phyloP scores from a whole-genome alignment of 164 flowering plant species.

The Magnolia sinica region DNA sequence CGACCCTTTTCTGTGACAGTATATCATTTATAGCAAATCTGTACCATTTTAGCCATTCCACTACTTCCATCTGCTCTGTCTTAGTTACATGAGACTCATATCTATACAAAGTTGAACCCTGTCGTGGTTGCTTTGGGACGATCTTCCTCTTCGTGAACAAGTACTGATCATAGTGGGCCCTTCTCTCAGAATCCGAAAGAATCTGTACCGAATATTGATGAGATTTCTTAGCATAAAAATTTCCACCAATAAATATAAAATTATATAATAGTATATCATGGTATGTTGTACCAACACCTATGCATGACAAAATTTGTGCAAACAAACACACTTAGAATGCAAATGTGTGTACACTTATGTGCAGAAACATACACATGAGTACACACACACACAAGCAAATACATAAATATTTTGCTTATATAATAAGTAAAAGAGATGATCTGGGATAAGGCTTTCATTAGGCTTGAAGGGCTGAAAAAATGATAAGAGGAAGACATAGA shows the following conservation, averaged over 20 bases:
- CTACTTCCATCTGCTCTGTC: slow-evolving; percentile 69
- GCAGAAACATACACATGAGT: no score
- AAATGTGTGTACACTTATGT: no score
- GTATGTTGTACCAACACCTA: background rate
- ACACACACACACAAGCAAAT: no score
- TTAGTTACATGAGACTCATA: slow-evolving; percentile 33
- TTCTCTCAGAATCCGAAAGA: slow-evolving; percentile 76
- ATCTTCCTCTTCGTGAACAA: slow-evolving; percentile 51
- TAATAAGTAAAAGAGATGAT: no score
- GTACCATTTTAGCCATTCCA: slow-evolving; percentile 90
- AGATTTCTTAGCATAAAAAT: background rate
- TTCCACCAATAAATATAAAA: background rate
- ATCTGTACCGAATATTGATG: slow-evolving; percentile 48
- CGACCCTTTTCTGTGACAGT: slow-evolving; percentile 54
- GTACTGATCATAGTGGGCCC: slow-evolving; percentile 72
- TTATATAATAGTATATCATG: no score
- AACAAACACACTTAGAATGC: no score
- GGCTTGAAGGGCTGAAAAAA: no score
- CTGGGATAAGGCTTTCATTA: no score
- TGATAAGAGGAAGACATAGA: no score
- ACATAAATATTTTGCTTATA: no score
- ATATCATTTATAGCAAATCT: slow-evolving; percentile 70
- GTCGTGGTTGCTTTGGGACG: slow-evolving; percentile 28
- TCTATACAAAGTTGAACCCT: slow-evolving; percentile 33
- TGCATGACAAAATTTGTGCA: no score